phyloP scores from a whole-genome alignment of 192 early-diverging fungal genomes.

The Mycoemilia scoparia region DNA sequence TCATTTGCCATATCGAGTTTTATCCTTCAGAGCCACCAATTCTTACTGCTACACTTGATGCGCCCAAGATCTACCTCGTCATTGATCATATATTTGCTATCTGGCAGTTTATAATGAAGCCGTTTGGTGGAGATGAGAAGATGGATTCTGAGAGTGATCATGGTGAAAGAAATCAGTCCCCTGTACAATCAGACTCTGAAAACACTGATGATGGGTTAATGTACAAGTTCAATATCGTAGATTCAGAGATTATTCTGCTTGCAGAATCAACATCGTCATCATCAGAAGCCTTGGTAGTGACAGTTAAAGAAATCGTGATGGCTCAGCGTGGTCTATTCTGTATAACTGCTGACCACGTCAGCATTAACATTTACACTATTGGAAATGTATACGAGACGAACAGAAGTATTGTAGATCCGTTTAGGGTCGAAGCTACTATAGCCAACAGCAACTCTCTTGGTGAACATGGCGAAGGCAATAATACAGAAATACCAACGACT shows the following conservation, averaged over 20 bases:
- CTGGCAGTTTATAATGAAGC: slow-evolving; percentile 53
- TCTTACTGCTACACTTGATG: slow-evolving; percentile 56
- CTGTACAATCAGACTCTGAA: not conserved
- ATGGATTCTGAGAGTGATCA: not conserved
- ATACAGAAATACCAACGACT: too few relatives aligned
- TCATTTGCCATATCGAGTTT: slow-evolving; percentile 28
- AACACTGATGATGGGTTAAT: slow-evolving; percentile 31
- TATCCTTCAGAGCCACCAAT: slow-evolving; percentile 28
- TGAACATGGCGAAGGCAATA: slow-evolving; percentile 8
- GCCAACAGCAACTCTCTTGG: slow-evolving; percentile 46
- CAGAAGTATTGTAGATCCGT: slow-evolving; percentile 77
- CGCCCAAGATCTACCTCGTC: slow-evolving; percentile 65
- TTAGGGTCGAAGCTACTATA: slow-evolving; percentile 63
- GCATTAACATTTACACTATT: slow-evolving; percentile 84
- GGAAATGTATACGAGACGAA: slow-evolving; percentile 59
- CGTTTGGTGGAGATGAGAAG: slow-evolving; percentile 18
- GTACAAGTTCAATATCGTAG: slow-evolving; percentile 58
- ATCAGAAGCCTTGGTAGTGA: slow-evolving; percentile 83
- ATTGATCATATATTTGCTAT: slow-evolving; percentile 74
- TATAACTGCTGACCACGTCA: slow-evolving; percentile 57
- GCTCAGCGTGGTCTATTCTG: slow-evolving; percentile 61
- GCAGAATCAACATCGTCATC: slow-evolving; percentile 44
- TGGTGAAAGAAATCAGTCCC: not conserved
- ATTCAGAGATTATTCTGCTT: slow-evolving; percentile 72
- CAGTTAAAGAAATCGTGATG: slow-evolving; percentile 57